Conservation (phyloP, 805 yeast species). For the Ogataea ganodermae region DNA sequence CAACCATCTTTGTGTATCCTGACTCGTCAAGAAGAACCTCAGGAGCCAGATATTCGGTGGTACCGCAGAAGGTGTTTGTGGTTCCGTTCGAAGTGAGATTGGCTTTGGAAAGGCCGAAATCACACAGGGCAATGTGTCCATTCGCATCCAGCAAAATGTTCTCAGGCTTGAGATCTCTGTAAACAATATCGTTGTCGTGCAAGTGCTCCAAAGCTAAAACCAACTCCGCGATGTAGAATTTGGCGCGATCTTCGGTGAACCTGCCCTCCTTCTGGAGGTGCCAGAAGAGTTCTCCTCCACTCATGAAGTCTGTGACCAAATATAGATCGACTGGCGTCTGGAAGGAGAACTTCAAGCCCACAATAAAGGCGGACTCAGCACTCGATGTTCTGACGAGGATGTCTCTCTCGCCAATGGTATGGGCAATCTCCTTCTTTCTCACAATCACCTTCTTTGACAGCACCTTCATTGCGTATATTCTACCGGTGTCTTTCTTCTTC, state of each 20-base stretch:
- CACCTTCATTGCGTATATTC: constrained; percentile 97
- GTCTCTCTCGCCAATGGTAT: constrained; percentile 95
- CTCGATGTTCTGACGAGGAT: constrained; percentile 91
- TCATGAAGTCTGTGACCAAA: constrained; percentile 95
- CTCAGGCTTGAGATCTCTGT: constrained; percentile 96
- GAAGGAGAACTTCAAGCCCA: constrained; percentile 92
- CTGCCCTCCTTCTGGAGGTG: constrained; percentile 94
- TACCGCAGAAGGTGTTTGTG: constrained; percentile 96
- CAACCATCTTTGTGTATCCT: constrained; percentile 98
- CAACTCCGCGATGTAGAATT: constrained; percentile 94
- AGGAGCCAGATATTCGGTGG: constrained; percentile 97
- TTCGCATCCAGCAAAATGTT: constrained; percentile 93
- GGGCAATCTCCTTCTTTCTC: constrained; percentile 96
- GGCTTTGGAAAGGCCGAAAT: constrained; percentile 95
- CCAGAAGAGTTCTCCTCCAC: constrained; percentile 84
- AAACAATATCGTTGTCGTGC: constrained; percentile 94
- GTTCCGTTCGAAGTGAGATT: constrained; percentile 83
- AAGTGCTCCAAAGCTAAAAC: constrained; percentile 91
- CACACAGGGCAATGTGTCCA: constrained; percentile 97
- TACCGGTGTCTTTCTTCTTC: constrained; percentile 80
- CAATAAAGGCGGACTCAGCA: constrained; percentile 78
- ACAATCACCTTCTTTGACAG: constrained; percentile 93
- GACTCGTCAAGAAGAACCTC: constrained; percentile 93
- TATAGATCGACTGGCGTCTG: constrained; percentile 93
- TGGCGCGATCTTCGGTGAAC: constrained; percentile 90